A percentile compares a stretch with the other conserved stretches of the same genome.
phyloP scores from a whole-genome alignment of 176 grass and related monocot species.

The Chloris gayana region DNA sequence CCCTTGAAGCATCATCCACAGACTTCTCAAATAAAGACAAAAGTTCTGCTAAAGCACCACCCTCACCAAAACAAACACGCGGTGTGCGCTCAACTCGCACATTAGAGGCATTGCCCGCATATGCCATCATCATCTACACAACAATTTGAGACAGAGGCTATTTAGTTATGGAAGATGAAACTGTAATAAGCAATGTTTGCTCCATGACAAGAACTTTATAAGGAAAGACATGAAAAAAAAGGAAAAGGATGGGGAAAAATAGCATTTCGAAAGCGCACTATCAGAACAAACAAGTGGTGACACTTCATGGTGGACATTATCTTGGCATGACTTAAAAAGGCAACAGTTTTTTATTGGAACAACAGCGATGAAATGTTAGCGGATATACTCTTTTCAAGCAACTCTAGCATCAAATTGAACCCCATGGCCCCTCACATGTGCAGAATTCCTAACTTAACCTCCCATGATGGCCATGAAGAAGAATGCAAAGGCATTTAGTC shows the following conservation, averaged over 20 bases:
- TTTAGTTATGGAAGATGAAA: conserved; percentile 1
- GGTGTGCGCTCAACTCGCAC: conserved; percentile 64
- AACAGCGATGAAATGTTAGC: background rate
- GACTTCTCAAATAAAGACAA: conserved; percentile 73
- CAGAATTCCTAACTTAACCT: background rate
- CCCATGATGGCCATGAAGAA: background rate
- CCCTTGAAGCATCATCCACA: conserved; percentile 28
- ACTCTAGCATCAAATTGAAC: background rate
- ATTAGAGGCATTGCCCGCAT: conserved; percentile 71
- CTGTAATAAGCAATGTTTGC: background rate
- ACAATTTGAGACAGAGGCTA: conserved; percentile 11
- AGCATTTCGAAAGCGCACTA: conserved; percentile 3
- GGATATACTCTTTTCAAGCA: background rate
- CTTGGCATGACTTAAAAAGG: background rate
- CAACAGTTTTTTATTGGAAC: background rate
- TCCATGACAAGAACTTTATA: conserved; percentile 1
- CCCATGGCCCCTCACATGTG: background rate
- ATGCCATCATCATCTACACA: conserved; percentile 69
- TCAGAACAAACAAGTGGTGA: conserved; percentile 16
- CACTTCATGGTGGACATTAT: background rate
- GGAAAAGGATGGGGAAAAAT: background rate
- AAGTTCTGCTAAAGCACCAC: conserved; percentile 76
- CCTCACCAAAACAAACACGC: conserved; percentile 59
- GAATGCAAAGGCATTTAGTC: background rate
- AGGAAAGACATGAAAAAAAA: background rate